These are phyloP conservation scores for Amaranthus cruentus DNA, from an alignment of 148 eudicot species.

Conservation along the genomic window DNA sequence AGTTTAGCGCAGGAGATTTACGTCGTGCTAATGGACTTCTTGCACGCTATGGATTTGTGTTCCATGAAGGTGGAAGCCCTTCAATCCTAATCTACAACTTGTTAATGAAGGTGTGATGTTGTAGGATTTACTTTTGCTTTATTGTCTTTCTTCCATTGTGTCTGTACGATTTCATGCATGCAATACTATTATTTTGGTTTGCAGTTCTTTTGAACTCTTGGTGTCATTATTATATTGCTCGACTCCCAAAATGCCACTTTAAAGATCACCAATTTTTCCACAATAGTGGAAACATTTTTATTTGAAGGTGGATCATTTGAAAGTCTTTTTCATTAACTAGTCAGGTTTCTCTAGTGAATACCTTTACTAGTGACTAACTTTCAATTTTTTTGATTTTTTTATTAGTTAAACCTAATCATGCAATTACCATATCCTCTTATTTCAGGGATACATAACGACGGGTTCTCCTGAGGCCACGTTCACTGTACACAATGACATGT, in stretches of 20 bases:
- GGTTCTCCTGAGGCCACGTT: constrained; percentile 54
- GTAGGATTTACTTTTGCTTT: constrained; percentile 3
- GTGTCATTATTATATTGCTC: not conserved
- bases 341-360: not conserved
- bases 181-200: not conserved
- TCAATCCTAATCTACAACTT: constrained; percentile 52
- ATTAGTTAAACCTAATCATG: not conserved
- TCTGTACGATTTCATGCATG: not conserved
- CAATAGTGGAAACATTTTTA: not conserved
- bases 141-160: constrained; percentile 5
- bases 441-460: constrained; percentile 52
- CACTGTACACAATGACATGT: constrained; percentile 47
- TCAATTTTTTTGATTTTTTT: not conserved
- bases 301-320: no score
- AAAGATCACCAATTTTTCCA: not conserved
- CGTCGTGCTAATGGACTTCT: constrained; percentile 84
- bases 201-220: not conserved
- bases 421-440: constrained; percentile 2
- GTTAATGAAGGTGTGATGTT: constrained; percentile 54
- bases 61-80: constrained; percentile 48
- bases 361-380: not conserved
- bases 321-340: not conserved
- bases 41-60: constrained; percentile 52
- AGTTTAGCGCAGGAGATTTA: constrained; percentile 65
- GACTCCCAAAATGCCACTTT: not conserved